Base-by-base conservation (phyloP, 352 stramenopile genomes). In the Globisporangium cystogenes region DNA sequence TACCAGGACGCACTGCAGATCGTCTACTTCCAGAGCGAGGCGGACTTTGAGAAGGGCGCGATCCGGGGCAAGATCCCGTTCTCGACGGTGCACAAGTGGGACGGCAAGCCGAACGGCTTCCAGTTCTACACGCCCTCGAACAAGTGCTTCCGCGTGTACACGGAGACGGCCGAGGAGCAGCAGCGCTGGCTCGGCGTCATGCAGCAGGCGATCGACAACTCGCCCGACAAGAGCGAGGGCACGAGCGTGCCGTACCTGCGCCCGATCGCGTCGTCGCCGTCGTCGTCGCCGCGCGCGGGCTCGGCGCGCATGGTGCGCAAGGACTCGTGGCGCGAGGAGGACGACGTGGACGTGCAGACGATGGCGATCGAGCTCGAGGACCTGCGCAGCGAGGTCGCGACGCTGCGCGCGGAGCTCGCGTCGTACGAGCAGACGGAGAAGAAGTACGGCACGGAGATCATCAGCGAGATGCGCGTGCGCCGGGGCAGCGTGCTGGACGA, bases 111-210 rank as follows among this genome's bases (percentile, higher is more conserved):
- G 40, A 82, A 93, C 47, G 82, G 79, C 53, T 89, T 93, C 62
- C 82, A 93, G 69, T 93, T 93, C 71, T 93, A 90, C 70, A 90
- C 82, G 49, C 82, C 82, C 18, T 68, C 66, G 35, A 87, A 93
- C 68, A 82, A 88, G 63, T 86, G 75, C 75, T 93, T 89, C 70
- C 77, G 81, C 51, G 79, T 93, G 52, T 93, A 93, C 77, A 86
- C 76, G 36, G 82, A 90, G 51, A 76, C 72, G n/a, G 43, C 65
- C 16, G 74, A 84, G 33, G 79, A 93, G 56, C 81, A 87, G 54
- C 31, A 53, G 52, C 67, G 83, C 51, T 93, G 82, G 82, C 52
- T 93, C 33, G 55, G 67, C 11, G 64, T 65, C 57, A 90, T 93
- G 82, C 82, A 93, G 60, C 54, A 65, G 11, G 58, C 70, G 55